Evolutionary conservation across 2,329 filamentous ascomycete genomes (phyloP).

Genomic region (Aspergillus niger): DNA sequence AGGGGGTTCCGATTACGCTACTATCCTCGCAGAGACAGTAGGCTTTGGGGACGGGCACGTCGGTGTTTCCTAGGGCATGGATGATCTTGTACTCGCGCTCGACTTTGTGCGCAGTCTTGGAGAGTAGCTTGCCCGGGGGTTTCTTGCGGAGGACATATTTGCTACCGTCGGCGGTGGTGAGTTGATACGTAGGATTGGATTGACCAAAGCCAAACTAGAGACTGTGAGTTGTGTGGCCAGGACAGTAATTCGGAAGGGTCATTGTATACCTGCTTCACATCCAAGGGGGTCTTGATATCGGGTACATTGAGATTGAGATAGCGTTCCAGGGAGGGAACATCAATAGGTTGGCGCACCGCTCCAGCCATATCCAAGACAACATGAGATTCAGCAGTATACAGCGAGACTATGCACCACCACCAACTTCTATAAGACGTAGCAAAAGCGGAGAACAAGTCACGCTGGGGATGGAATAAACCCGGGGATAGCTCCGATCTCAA

Average conservation of each 20-base stretch:
- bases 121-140: constrained; percentile 89
- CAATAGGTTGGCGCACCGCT: constrained; percentile 84
- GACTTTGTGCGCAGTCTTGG: constrained; percentile 92
- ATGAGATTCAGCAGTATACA: background rate
- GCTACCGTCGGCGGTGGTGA: constrained; percentile 69
- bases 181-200: constrained; percentile 94
- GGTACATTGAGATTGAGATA: constrained; percentile 81
- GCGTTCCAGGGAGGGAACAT: constrained; percentile 73
- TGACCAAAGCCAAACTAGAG: constrained; percentile 91
- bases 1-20: constrained; percentile 79
- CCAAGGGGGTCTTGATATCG: constrained; percentile 77
- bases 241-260: background rate
- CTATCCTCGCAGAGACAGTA: constrained; percentile 85
- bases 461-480: background rate
- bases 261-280: constrained; percentile 77
- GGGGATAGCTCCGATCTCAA: background rate
- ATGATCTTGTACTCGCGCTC: constrained; percentile 94
- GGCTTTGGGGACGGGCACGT: constrained; percentile 82
- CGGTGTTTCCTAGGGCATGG: constrained; percentile 73
- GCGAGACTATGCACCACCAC: background rate
- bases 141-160: constrained; percentile 96
- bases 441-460: background rate
- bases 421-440: background rate
- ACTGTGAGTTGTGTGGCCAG: background rate
- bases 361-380: constrained; percentile 68